These are phyloP conservation scores for Xylariomycetidae sp. DNA, from an alignment of 2,329 filamentous ascomycete species.

Conservation along the genomic window DNA sequence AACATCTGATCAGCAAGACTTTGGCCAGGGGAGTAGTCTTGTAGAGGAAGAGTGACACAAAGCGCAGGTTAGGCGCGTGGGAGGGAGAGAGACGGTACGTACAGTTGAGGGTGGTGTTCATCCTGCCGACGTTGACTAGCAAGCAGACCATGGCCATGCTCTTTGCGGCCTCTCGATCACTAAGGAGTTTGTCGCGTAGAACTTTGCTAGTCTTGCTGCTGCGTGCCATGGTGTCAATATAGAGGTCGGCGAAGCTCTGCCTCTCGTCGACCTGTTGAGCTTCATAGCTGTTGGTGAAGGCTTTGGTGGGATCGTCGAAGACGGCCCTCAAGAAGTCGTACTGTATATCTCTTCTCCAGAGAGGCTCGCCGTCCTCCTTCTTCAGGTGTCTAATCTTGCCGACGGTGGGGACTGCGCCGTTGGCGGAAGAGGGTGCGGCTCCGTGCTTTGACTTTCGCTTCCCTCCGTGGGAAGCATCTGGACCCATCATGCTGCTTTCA, in stretches of 20 bases:
- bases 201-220: conserved; percentile 99
- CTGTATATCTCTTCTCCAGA: conserved; percentile 85
- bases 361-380: conserved; percentile 81
- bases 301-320: conserved; percentile 67
- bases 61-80: conserved; percentile 1
- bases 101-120: conserved; percentile 99
- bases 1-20: too few species aligned
- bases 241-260: conserved; percentile 87
- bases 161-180: conserved; percentile 85
- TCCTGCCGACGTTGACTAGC: conserved; percentile 92
- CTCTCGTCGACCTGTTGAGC: conserved; percentile 46
- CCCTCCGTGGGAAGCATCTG: conserved; percentile 16
- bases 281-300: conserved; percentile 89
- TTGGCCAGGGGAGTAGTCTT: conserved; percentile 5
- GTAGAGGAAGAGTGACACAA: conserved; percentile 2
- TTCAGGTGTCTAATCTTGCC: conserved; percentile 81
- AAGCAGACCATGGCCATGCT: conserved; percentile 99
- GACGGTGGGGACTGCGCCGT: conserved; percentile 24
- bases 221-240: conserved; percentile 96
- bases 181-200: conserved; percentile 90
- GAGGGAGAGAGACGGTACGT: conserved; percentile 33
- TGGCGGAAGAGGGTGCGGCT: conserved; percentile 10
- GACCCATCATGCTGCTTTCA: conserved; percentile 21
- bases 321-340: conserved; percentile 79
- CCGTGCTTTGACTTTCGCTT: conserved; percentile 23